Percentiles rank a stretch among this genome's conserved stretches.
These are phyloP conservation scores for Cladorrhinum sp. DNA, from an alignment of 2,329 filamentous ascomycete genomes.

Conservation along the genomic window DNA sequence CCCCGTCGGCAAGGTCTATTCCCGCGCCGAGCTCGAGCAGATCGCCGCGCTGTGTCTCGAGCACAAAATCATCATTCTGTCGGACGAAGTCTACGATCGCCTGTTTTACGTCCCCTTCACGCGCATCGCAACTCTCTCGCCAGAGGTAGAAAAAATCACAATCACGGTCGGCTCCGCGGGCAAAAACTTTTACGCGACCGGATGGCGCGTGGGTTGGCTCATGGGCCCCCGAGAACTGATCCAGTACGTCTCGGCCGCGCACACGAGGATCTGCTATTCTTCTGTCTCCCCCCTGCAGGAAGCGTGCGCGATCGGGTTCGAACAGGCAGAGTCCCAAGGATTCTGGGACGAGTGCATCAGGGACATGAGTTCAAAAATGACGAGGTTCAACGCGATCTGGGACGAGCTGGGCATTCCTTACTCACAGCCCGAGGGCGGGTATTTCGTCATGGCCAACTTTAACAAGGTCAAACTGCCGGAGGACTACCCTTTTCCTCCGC, in stretches of 20 bases:
- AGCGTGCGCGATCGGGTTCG: constrained; percentile 89
- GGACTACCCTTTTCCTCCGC: constrained; percentile 82
- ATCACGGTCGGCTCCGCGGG: constrained; percentile 93
- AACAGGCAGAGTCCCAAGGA: constrained; percentile 75
- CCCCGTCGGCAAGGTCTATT: constrained; percentile 94
- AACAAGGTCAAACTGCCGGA: constrained; percentile 78
- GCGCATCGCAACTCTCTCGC: constrained; percentile 83
- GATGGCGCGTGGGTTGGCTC: constrained; percentile 91
- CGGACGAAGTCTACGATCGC: constrained; percentile 90
- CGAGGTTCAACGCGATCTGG: constrained; percentile 80
- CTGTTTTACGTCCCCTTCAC: constrained; percentile 96
- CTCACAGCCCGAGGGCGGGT: constrained; percentile 91
- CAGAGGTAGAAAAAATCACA: constrained; percentile 82
- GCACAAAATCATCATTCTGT: constrained; percentile 89
- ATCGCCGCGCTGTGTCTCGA: constrained; percentile 90
- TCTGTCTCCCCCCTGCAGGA: constrained; percentile 93
- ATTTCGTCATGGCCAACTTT: constrained; percentile 96
- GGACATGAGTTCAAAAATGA: constrained; percentile 89
- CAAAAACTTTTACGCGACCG: constrained; percentile 98
- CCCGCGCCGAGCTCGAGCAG: constrained; percentile 72
- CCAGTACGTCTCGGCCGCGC: constrained; percentile 86
- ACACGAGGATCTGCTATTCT: constrained; percentile 94
- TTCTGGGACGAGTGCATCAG: constrained; percentile 84
- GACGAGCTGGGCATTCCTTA: constrained; percentile 74
- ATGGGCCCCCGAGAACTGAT: constrained; percentile 87